Base-by-base conservation (phyloP, 768 basidiomycete genomes). In the Steccherinum ochraceum region DNA sequence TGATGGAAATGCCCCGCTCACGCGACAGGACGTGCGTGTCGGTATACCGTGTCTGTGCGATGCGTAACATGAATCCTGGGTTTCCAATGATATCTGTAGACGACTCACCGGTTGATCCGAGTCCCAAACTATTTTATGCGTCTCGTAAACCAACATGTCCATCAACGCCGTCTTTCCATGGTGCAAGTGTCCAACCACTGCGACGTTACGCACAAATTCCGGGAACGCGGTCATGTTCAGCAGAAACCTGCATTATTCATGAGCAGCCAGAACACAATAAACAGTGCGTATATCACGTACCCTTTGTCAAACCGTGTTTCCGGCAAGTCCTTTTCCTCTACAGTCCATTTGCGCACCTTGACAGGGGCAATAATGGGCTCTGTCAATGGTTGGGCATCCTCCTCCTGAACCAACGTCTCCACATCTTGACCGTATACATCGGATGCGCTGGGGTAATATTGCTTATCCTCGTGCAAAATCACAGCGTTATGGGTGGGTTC, bases 101-200 rank as follows among this genome's bases (percentile, higher is more conserved):
- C 19, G 18, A 51, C 83, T 62, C 54, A 95, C 93, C 60, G 85
- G 84, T 59, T 81, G 77, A 68, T 97, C 95, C 13, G 91, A 83
- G 61, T 97, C 91, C 89, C 94, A 96, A 5, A 83, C 76, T 51
- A 99, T 72, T 67, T 93, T 92, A 69, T 99, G 96, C 0, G 96
- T 99, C 70, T 98, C 93, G 58, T 91, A 88, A 5, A 94, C 84
- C 52, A 99, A 79, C 92, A 97, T 97, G 66, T 99, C 96, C 80
- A 99, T 73, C 45, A 99, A 72, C 1, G 92, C 86, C 0, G 96
- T 97, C 73, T 99, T 99, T 60, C 96, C 96, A 61, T 99, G 96
- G 62, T 99, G 96, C 46, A 99, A 70, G 63, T 98, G 95, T 12
- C 96, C 96, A 13, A 94, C 94, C 16, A 99, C 79, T 47, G 93